Base-by-base conservation (phyloP, 768 basidiomycete genomes). In the Termitomyces sp. region DNA sequence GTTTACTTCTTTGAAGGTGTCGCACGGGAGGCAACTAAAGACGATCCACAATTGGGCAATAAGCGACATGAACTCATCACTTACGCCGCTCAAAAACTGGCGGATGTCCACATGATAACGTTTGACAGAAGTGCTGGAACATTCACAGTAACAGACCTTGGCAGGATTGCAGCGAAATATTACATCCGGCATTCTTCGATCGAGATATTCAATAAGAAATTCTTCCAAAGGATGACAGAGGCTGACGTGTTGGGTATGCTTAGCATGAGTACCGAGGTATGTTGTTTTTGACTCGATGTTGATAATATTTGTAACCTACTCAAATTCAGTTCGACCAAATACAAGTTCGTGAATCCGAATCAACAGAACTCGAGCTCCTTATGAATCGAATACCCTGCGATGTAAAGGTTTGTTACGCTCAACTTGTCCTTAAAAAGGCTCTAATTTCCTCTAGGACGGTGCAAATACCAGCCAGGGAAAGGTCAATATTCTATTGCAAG, bases 291-390 rank as follows among this genome's bases (percentile, higher is more conserved):
- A 45, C 32, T 54, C 22, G 47, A 40, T 30, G 7, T 7, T 8
- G 32, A 20, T 48, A 52, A 43, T 52, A 43, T 58, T 18, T 50
- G 14, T 38, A 24, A 43, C 9, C 35, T 28, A 20, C 56, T 14
- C 62, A 97, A 92, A 98, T 98, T 14, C 62, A 97, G 92, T 98
- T 98, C 65, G 84, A 94, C 59, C 97, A 99, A 76, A 86, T 99
- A 51, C 93, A 96, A 77, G 76, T 96, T 2, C 84, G 97, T 50
- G 96, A 98, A 67, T 86, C 87, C 28, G 97, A 99, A 70, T 72
- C 86, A 32, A 79, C 87, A 55, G 97, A 99, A 68, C 77, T 99
- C 5, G 83, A 90, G 62, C 70, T 74, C 47, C 70, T 98, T 54
- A 78, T 85, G 75, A 79, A 83, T 55, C 74, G 73, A 28, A 75